Conservation (phyloP, 1,284 basidiomycete species). For the Entoloma clypeatum region DNA sequence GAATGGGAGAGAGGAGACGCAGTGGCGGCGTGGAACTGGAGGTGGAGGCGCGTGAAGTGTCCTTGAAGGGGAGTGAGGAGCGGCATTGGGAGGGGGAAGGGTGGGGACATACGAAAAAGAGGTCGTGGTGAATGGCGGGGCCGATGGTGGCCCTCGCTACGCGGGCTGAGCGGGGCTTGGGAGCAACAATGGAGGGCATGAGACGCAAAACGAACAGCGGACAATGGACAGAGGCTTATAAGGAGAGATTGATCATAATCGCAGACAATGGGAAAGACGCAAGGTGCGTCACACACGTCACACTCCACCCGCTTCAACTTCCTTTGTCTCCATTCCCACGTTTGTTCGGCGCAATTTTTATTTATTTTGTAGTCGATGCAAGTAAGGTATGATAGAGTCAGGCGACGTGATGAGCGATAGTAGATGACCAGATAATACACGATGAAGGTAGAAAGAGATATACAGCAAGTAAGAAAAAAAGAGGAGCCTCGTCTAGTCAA, state of each 20-base stretch:
- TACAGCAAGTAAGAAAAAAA: constrained; percentile 1
- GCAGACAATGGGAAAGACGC: constrained; percentile 4
- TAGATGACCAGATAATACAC: constrained; percentile 9
- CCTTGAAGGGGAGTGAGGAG: constrained; percentile 3
- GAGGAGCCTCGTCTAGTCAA: constrained; percentile 50
- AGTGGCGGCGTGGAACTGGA: constrained; percentile 1
- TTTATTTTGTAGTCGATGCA: constrained; percentile 1
- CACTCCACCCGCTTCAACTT: background rate
- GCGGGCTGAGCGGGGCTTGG: constrained; percentile 4
- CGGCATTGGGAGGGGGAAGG: constrained; percentile 8
- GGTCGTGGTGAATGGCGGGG: constrained; percentile 13
- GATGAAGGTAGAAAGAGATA: constrained; percentile 5
- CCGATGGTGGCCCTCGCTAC: constrained; percentile 3
- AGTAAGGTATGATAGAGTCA: background rate
- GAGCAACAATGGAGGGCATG: constrained; percentile 16
- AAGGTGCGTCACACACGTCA: too few species aligned
- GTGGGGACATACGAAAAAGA: constrained; percentile 6
- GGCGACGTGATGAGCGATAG: constrained; percentile 2
- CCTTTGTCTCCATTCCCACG: background rate
- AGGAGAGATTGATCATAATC: constrained; percentile 6
- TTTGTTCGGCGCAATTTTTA: too few species aligned
- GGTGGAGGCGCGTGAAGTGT: background rate
- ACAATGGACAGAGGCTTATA: constrained; percentile 11
- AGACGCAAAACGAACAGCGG: background rate
- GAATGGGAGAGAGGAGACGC: constrained; percentile 15